A percentile compares a stretch with the other conserved stretches of the same genome.
phyloP scores from a whole-genome alignment of 2,329 filamentous ascomycete species.

The Pyrenophora teres region DNA sequence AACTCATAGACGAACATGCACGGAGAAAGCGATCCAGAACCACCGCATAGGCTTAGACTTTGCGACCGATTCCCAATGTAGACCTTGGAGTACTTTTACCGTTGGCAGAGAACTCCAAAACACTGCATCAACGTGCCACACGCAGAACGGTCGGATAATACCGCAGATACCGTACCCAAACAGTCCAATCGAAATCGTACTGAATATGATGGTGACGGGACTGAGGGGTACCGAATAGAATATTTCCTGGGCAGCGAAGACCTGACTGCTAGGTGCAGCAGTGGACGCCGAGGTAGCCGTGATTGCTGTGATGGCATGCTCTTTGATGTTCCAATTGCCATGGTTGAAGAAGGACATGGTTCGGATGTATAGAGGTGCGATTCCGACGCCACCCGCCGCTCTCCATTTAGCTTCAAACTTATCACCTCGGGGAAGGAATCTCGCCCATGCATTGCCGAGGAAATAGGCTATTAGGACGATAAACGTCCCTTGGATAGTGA shows the following conservation, averaged over 20 bases:
- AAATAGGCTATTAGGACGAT: slow-evolving; percentile 23
- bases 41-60: slow-evolving; percentile 20
- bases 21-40: slow-evolving; percentile 24
- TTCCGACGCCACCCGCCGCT: slow-evolving; percentile 15
- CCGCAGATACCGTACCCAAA: slow-evolving; percentile 23
- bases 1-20: slow-evolving; percentile 23
- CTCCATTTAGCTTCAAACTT: slow-evolving; percentile 22
- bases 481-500: slow-evolving; percentile 23
- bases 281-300: slow-evolving; percentile 23
- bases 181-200: slow-evolving; percentile 21
- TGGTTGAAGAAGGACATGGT: slow-evolving; percentile 22
- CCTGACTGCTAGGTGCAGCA: slow-evolving; percentile 19
- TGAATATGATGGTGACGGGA: slow-evolving; percentile 19
- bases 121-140: slow-evolving; percentile 24
- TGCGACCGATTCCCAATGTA: slow-evolving; percentile 22
- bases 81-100: slow-evolving; percentile 22
- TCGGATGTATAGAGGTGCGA: slow-evolving; percentile 12
- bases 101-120: slow-evolving; percentile 24
- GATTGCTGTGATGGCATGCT: slow-evolving; percentile 20
- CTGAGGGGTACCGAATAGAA: slow-evolving; percentile 17
- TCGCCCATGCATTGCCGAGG: slow-evolving; percentile 19
- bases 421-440: slow-evolving; percentile 17
- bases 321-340: slow-evolving; percentile 19
- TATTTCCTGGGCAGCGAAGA: slow-evolving; percentile 20
- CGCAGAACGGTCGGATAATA: slow-evolving; percentile 20